Conservation (phyloP, 345 rosid genomes). For the Isatis tinctoria region DNA sequence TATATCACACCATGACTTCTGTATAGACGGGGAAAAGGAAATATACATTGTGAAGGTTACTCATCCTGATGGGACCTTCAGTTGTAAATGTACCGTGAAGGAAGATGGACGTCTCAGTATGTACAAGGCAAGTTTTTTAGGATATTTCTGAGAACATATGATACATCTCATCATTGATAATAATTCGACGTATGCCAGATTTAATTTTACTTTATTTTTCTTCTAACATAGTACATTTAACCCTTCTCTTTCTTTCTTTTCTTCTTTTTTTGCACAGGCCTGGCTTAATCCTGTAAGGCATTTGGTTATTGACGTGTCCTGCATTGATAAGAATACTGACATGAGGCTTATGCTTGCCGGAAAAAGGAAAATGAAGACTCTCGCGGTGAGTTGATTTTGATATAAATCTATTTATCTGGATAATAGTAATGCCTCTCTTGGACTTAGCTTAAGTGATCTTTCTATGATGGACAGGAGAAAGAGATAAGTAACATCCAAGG, state of each 20-base stretch:
- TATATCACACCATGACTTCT: slow-evolving; percentile 36
- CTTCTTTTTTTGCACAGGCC: slow-evolving; percentile 35
- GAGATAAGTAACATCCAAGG: slow-evolving; percentile 40
- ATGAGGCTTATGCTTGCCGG: slow-evolving; percentile 53
- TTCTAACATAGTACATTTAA: not conserved
- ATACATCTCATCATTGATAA: not conserved
- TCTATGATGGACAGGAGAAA: slow-evolving; percentile 39
- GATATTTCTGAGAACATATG: not conserved
- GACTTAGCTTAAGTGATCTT: not conserved
- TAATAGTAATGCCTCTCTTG: not conserved
- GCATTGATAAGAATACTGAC: slow-evolving; percentile 53
- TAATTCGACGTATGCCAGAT: not conserved
- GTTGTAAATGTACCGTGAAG: slow-evolving; percentile 49
- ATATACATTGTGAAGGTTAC: slow-evolving; percentile 44
- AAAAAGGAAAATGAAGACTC: slow-evolving; percentile 37
- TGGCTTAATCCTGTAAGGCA: slow-evolving; percentile 45
- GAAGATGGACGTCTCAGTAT: slow-evolving; percentile 41
- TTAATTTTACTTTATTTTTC: not conserved
- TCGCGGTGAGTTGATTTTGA: slow-evolving; percentile 34
- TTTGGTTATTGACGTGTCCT: slow-evolving; percentile 50
- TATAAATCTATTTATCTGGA: not conserved
- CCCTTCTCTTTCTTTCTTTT: not conserved
- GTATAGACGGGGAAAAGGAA: slow-evolving; percentile 37
- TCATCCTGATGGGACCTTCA: slow-evolving; percentile 26
- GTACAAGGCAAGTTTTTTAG: slow-evolving; percentile 37